Conservation (phyloP, 2,329 filamentous ascomycete species). For the Clonostachys rhizophaga region DNA sequence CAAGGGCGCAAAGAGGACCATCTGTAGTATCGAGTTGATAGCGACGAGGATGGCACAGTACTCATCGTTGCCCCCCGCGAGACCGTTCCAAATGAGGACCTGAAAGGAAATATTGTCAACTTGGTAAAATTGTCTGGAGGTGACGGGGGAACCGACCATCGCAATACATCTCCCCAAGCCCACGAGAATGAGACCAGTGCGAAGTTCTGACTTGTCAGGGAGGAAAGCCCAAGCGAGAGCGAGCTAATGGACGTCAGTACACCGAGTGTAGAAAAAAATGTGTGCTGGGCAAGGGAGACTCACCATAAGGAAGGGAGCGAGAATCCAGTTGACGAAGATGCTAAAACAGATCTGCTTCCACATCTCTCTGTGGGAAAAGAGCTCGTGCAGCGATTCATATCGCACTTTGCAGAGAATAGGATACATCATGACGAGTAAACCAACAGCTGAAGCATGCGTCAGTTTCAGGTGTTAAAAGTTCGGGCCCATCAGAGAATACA, state of each 20-base stretch:
- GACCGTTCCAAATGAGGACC: slow-evolving; percentile 63
- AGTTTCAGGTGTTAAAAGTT: neutral
- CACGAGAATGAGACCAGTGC: slow-evolving; percentile 73
- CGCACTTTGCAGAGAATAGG: slow-evolving; percentile 85
- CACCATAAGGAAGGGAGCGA: slow-evolving; percentile 81
- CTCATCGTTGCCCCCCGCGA: slow-evolving; percentile 70
- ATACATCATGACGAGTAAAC: slow-evolving; percentile 90
- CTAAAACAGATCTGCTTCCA: slow-evolving; percentile 81
- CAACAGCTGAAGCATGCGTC: slow-evolving; percentile 51
- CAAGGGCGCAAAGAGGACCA: slow-evolving; percentile 67
- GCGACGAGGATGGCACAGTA: slow-evolving; percentile 82
- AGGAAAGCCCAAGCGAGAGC: slow-evolving; percentile 65
- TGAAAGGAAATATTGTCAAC: slow-evolving; percentile 10
- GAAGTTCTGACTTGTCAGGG: slow-evolving; percentile 50
- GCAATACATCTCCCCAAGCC: slow-evolving; percentile 83
- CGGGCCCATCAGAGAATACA: neutral
- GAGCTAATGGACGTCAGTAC: slow-evolving; percentile 36
- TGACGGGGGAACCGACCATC: slow-evolving; percentile 53
- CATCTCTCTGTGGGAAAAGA: slow-evolving; percentile 55
- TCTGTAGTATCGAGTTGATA: slow-evolving; percentile 70
- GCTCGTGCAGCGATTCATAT: slow-evolving; percentile 67
- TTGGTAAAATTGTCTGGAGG: neutral
- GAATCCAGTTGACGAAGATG: slow-evolving; percentile 74
- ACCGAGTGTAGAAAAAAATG: neutral
- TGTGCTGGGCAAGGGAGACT: slow-evolving; percentile 5